phyloP scores from a whole-genome alignment of 2,329 filamentous ascomycete genomes.

The Venturiaceae sp. region DNA sequence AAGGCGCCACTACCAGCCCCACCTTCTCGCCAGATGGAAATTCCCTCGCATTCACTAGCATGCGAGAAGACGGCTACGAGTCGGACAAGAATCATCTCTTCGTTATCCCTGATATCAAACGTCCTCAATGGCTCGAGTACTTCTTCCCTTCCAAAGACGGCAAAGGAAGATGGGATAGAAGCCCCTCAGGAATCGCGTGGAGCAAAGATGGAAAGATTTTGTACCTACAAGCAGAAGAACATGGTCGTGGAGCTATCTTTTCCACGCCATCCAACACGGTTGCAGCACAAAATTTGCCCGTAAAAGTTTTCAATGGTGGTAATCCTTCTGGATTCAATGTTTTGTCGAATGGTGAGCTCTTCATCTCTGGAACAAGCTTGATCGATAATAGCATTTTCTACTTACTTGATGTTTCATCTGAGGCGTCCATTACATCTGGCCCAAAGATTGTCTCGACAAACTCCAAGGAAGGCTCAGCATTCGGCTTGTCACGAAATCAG shows the following conservation, averaged over 20 bases:
- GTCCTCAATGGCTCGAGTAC: conserved; percentile 36
- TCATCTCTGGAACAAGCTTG: conserved; percentile 59
- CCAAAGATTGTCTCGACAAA: conserved; percentile 48
- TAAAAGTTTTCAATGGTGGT: conserved; percentile 23
- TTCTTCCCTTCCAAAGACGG: conserved; percentile 51
- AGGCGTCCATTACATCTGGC: conserved; percentile 13
- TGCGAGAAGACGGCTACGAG: conserved; percentile 71
- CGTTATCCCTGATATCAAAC: conserved; percentile 50
- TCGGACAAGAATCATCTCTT: conserved; percentile 65
- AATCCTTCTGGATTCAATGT: conserved; percentile 35
- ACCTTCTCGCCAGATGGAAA: conserved; percentile 66
- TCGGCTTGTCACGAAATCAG: conserved; percentile 56
- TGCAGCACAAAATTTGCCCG: conserved; percentile 12
- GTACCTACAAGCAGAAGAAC: conserved; percentile 64
- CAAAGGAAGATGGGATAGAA: conserved; percentile 50
- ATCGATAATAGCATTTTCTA: conserved; percentile 64
- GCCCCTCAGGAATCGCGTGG: conserved; percentile 41
- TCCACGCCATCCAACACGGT: conserved; percentile 46
- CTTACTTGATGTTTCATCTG: conserved; percentile 34
- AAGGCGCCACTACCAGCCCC: conserved; percentile 57
- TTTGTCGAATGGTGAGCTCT: conserved; percentile 43
- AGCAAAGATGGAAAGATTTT: conserved; percentile 48
- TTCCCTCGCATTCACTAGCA: conserved; percentile 66
- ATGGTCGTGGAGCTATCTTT: conserved; percentile 54
- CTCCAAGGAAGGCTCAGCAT: conserved; percentile 54